These are phyloP conservation scores for Ceratobasidium papillatum DNA, from an alignment of 1,284 basidiomycete genomes.

Conservation along the genomic window DNA sequence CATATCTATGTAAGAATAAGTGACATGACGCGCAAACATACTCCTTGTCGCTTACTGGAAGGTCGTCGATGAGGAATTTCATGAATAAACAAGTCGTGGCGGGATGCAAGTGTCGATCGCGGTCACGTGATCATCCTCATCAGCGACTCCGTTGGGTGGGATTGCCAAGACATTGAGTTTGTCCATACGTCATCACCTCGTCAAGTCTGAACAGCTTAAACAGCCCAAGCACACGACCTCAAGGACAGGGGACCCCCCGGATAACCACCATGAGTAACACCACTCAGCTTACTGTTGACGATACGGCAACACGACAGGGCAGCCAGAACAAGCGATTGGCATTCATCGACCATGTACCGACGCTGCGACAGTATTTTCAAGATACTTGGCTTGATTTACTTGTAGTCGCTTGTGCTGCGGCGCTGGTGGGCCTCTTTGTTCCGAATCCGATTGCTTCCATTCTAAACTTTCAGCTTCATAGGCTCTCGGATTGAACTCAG, in stretches of 20 bases:
- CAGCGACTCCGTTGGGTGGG: not conserved
- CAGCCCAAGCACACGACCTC: not conserved
- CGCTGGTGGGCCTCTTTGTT: not conserved
- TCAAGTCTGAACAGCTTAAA: slow-evolving; percentile 1
- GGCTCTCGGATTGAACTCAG: slow-evolving; percentile 29
- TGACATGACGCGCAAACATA: slow-evolving; percentile 21
- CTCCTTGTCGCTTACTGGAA: slow-evolving; percentile 68
- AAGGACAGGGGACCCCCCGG: no score
- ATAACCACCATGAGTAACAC: slow-evolving; percentile 5
- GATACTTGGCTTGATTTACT: slow-evolving; percentile 37
- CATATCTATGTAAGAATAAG: slow-evolving; percentile 65
- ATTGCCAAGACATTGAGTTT: slow-evolving; percentile 11
- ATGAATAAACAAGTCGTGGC: slow-evolving; percentile 56
- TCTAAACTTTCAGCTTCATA: not conserved
- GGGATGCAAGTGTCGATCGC: slow-evolving; percentile 5
- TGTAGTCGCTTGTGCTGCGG: slow-evolving; percentile 28
- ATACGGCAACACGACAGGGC: slow-evolving; percentile 2
- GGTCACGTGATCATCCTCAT: slow-evolving; percentile 5
- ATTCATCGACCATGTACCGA: slow-evolving; percentile 39
- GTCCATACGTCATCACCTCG: not conserved
- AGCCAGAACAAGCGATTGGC: slow-evolving; percentile 17
- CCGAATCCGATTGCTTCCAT: not conserved
- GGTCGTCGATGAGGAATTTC: slow-evolving; percentile 96
- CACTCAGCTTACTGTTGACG: not conserved
- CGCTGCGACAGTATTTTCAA: slow-evolving; percentile 23